phyloP scores from a whole-genome alignment of 2,329 filamentous ascomycete genomes.

The Aspergillus sp. region DNA sequence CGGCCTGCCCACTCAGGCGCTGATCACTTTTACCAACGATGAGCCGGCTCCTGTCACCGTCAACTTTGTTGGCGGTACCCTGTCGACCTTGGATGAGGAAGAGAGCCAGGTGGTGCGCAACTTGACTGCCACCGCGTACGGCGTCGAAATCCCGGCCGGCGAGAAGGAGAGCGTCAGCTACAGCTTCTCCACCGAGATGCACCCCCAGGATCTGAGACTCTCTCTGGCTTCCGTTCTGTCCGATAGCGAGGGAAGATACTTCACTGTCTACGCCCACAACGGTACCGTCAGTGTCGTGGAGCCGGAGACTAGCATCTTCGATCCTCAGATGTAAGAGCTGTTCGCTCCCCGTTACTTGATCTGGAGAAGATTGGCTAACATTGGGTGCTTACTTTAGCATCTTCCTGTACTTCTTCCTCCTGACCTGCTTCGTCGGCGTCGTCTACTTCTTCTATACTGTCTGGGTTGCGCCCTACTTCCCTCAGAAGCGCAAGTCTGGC shows the following conservation, averaged over 20 bases:
- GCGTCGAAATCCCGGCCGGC: conserved; percentile 71
- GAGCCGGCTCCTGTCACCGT: conserved; percentile 75
- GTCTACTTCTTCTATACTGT: conserved; percentile 98
- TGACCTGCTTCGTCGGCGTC: conserved; percentile 72
- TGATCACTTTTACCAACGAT: conserved; percentile 80
- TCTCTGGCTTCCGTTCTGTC: conserved; percentile 73
- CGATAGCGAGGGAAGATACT: conserved; percentile 65
- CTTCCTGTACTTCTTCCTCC: conserved; percentile 94
- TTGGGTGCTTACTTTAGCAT: conserved; percentile 59
- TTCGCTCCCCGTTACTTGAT: neutral
- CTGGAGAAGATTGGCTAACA: conserved; percentile 5
- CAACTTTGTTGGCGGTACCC: conserved; percentile 71
- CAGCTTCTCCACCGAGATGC: conserved; percentile 85
- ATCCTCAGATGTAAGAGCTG: conserved; percentile 81
- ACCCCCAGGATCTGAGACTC: conserved; percentile 83
- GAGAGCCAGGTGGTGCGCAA: conserved; percentile 71
- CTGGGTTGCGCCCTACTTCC: conserved; percentile 95
- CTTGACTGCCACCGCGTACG: conserved; percentile 74
- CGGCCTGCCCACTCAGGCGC: conserved; percentile 76
- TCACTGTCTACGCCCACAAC: conserved; percentile 78
- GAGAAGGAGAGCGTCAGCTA: conserved; percentile 75
- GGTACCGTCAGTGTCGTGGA: conserved; percentile 84
- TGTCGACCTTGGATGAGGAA: conserved; percentile 61
- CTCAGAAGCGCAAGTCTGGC: conserved; percentile 66
- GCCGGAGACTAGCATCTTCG: conserved; percentile 84